phyloP scores from a whole-genome alignment of 2,329 filamentous ascomycete genomes.

The Gnomoniopsis smithogilvyi region DNA sequence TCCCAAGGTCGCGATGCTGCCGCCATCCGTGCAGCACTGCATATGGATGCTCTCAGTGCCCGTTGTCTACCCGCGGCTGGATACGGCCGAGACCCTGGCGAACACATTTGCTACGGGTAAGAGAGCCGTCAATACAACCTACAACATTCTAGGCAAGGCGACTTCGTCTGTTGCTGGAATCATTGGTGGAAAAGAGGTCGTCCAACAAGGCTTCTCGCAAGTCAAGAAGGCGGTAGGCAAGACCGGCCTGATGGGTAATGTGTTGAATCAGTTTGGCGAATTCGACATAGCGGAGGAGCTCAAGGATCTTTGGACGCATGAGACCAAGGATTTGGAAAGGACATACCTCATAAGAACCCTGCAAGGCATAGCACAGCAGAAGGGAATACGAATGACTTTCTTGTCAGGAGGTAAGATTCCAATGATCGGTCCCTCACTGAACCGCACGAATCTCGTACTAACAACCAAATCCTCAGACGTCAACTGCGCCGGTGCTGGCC shows the following conservation, averaged over 20 bases:
- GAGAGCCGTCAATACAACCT: slow-evolving; percentile 92
- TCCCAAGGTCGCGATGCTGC: slow-evolving; percentile 87
- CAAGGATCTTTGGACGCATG: slow-evolving; percentile 96
- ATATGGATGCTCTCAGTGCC: slow-evolving; percentile 95
- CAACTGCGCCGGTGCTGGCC: slow-evolving; percentile 84
- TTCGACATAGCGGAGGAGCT: slow-evolving; percentile 92
- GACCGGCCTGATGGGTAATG: slow-evolving; percentile 89
- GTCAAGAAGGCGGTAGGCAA: slow-evolving; percentile 98
- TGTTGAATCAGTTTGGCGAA: slow-evolving; percentile 94
- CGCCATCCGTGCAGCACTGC: slow-evolving; percentile 92
- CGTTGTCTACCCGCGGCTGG: slow-evolving; percentile 83
- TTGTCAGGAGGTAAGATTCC: slow-evolving; percentile 70
- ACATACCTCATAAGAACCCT: slow-evolving; percentile 96
- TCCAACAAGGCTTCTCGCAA: slow-evolving; percentile 86
- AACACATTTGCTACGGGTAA: slow-evolving; percentile 92
- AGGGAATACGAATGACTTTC: slow-evolving; percentile 95
- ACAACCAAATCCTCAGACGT: slow-evolving; percentile 55
- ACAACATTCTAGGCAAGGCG: slow-evolving; percentile 93
- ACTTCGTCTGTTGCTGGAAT: slow-evolving; percentile 94
- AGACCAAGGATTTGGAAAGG: slow-evolving; percentile 93
- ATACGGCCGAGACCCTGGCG: slow-evolving; percentile 86
- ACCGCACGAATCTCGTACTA: background rate
- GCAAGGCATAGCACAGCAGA: slow-evolving; percentile 92
- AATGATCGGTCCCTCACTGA: background rate
- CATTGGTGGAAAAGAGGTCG: slow-evolving; percentile 89